Evolutionary conservation across 176 grass and related monocot species (phyloP).

Genomic region (Oryza officinalis): DNA sequence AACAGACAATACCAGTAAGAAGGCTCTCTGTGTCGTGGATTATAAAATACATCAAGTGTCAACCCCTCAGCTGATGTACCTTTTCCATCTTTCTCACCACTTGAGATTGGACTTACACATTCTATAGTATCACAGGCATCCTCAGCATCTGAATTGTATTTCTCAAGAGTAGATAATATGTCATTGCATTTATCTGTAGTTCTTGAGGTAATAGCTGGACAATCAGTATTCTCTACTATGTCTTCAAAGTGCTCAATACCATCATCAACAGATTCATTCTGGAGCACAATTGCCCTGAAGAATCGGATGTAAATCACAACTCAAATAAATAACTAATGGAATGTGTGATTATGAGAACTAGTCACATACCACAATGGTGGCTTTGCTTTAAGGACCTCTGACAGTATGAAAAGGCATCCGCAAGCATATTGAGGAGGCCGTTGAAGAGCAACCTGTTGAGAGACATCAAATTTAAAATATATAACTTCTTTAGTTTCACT

Average conservation of each 20-base stretch:
- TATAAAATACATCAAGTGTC: conserved; percentile 52
- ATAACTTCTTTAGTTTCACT: neutral
- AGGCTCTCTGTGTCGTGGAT: conserved; percentile 88
- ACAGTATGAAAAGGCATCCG: conserved; percentile 91
- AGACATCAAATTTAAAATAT: conserved; percentile 30
- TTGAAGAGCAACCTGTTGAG: conserved; percentile 81
- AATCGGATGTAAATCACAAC: conserved; percentile 37
- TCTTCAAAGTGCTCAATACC: conserved; percentile 89
- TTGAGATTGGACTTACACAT: conserved; percentile 24
- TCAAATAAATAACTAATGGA: neutral
- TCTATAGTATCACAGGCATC: conserved; percentile 35
- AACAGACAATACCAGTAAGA: conserved; percentile 82
- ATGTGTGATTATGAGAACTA: neutral
- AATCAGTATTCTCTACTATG: conserved; percentile 60
- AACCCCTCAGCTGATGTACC: conserved; percentile 35
- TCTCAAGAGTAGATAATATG: conserved; percentile 29
- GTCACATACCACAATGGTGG: conserved; percentile 75
- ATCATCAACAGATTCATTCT: conserved; percentile 91
- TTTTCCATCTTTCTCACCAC: conserved; percentile 27
- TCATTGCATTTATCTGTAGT: conserved; percentile 36
- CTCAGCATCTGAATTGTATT: conserved; percentile 45
- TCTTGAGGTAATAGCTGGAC: conserved; percentile 32
- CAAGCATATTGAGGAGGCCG: conserved; percentile 90
- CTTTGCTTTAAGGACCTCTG: conserved; percentile 87
- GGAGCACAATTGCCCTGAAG: conserved; percentile 69